phyloP scores from a whole-genome alignment of 345 rosid species.

The Rhizophora mangle region DNA sequence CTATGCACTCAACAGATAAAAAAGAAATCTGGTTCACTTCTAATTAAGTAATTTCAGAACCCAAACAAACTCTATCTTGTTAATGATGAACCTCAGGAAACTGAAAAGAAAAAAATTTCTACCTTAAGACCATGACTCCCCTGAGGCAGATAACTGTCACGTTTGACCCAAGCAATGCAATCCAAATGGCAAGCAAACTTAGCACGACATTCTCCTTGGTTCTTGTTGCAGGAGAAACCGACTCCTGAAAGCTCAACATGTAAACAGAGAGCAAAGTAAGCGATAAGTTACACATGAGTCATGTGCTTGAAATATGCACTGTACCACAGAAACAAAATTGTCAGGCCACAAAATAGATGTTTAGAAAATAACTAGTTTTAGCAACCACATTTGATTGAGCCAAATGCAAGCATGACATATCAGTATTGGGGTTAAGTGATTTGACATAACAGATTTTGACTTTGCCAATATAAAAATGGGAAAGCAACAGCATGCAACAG shows the following conservation, averaged over 20 bases:
- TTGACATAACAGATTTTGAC: background rate
- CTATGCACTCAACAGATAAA: background rate
- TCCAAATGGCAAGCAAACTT: conserved; percentile 94
- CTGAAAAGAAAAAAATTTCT: conserved; percentile 15
- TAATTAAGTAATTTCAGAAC: no score
- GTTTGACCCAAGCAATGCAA: conserved; percentile 99
- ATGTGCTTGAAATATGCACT: background rate
- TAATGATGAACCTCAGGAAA: conserved; percentile 4
- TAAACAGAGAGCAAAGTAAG: background rate
- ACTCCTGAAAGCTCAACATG: conserved; percentile 56
- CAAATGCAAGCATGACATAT: background rate
- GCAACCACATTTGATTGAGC: no score
- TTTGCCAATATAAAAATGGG: background rate
- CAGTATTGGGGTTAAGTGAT: background rate
- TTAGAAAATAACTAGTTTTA: background rate
- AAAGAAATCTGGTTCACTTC: no score
- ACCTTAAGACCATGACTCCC: conserved; percentile 99
- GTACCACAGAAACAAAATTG: background rate
- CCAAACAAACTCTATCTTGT: no score
- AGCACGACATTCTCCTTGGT: conserved; percentile 94
- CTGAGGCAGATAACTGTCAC: conserved; percentile 98
- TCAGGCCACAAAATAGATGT: background rate
- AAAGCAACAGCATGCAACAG: background rate
- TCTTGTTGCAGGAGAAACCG: conserved; percentile 84
- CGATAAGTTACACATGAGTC: conserved; percentile 2